Evolutionary conservation across 2,329 filamentous ascomycete genomes (phyloP).

Genomic region (Fusarium bulbicola): DNA sequence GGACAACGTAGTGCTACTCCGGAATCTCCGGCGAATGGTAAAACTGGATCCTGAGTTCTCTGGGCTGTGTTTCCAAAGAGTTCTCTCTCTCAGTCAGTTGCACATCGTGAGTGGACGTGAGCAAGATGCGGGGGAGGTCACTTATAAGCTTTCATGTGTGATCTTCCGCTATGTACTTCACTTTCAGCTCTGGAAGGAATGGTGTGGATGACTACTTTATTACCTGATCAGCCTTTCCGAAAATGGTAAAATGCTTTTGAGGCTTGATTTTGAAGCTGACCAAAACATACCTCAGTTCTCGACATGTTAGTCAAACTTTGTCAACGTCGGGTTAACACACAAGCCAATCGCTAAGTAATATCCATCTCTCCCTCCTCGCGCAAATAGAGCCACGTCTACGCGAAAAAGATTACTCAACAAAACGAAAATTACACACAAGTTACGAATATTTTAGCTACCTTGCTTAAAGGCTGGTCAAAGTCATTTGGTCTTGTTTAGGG

Average conservation of each 20-base stretch:
- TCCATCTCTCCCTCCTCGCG: neutral
- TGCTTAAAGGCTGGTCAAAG: neutral
- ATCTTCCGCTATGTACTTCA: constrained; percentile 12
- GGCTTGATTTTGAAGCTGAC: neutral
- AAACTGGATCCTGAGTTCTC: constrained; percentile 3
- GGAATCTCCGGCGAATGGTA: neutral
- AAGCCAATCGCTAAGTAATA: neutral
- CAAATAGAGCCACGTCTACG: too few species aligned
- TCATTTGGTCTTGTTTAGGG: neutral
- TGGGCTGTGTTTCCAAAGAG: neutral
- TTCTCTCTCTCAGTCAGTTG: neutral
- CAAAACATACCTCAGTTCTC: neutral
- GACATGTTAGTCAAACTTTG: neutral
- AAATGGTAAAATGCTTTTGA: constrained; percentile 1
- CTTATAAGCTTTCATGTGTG: constrained; percentile 30
- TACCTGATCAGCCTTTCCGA: constrained; percentile 15
- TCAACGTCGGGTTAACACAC: neutral
- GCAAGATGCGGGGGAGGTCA: constrained; percentile 22
- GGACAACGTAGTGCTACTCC: neutral
- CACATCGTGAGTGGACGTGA: neutral
- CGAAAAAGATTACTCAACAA: neutral
- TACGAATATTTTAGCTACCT: neutral
- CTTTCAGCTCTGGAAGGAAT: constrained; percentile 5
- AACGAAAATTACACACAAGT: neutral
- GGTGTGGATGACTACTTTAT: constrained; percentile 24